Percentiles rank a stretch among this genome's conserved stretches.
Evolutionary conservation across 306 rosid genomes (phyloP).

Genomic region (Boehmeria nivea): DNA sequence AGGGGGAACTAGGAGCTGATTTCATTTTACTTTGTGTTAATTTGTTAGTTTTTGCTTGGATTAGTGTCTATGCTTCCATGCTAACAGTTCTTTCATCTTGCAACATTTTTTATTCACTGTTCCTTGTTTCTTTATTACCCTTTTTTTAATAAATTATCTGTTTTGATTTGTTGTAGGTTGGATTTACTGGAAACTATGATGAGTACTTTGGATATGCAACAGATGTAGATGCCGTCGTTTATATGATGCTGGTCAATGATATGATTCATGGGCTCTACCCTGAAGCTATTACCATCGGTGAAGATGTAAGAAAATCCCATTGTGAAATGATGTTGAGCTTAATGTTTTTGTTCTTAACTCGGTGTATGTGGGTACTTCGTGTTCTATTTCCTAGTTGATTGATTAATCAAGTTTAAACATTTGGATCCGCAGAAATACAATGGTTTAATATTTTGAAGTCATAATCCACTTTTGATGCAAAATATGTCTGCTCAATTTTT

Average conservation of each 20-base stretch:
- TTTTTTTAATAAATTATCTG: not conserved
- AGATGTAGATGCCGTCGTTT: conserved; percentile 88
- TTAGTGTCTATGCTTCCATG: not conserved
- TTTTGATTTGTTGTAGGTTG: conserved; percentile 40
- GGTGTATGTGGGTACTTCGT: too few relatives aligned
- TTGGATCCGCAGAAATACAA: too few relatives aligned
- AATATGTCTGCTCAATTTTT: conserved; percentile 16
- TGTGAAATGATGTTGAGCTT: conserved; percentile 12
- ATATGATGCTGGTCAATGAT: conserved; percentile 96
- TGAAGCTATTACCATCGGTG: conserved; percentile 83
- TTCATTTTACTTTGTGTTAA: too few relatives aligned
- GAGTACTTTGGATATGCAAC: conserved; percentile 89
- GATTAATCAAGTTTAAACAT: not conserved
- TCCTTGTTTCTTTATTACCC: not conserved
- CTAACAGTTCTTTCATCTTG: not conserved
- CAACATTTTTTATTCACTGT: not conserved
- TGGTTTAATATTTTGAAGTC: too few relatives aligned
- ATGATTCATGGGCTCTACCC: conserved; percentile 93
- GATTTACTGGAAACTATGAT: conserved; percentile 82
- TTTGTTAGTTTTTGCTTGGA: too few relatives aligned
- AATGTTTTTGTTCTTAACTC: not conserved
- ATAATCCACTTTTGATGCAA: too few relatives aligned
- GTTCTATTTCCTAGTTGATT: not conserved
- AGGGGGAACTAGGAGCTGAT: too few relatives aligned
- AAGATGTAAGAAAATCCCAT: conserved; percentile 71